Base-by-base conservation (phyloP, 345 rosid species). In the Bruguiera parviflora region DNA sequence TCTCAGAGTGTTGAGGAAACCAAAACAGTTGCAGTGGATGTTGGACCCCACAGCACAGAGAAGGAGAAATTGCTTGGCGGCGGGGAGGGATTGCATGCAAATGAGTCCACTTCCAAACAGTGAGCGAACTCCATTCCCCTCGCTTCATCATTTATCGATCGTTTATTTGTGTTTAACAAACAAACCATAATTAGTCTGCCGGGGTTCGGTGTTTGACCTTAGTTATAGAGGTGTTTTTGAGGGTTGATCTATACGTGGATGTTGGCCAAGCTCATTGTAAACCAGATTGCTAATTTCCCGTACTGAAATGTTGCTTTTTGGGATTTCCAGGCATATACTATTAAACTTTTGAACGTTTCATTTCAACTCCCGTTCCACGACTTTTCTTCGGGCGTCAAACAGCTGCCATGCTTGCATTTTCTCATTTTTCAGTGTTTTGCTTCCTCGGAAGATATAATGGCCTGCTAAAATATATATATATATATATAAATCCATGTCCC, bases 1-100 rank as follows among this genome's bases (percentile, higher is more conserved):
- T 82, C 99, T 5, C 99, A 96, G 79, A 82, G 89, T 27, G 81
- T 78, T 33, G 83, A 18, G 27, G 80, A 71, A 64, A 33, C 71
- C 3, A 62, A 56, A 51, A 21, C 66, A 6, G 64, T 19, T 16
- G 67, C 39, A 19, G 65, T 22, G 27, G 39, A 65, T 52, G 58
- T n/a, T 49, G 75, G 32, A 31, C 16, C 20, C 6, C 18, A 18
- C 16, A 27, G 18, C 21, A 52, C 69, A 4, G 66, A 47, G 51
- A 76, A 70, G 79, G 75, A 76, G 49, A 76, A 71, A 24, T 51
- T 71, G 75, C 62, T 75, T 19, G 74, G 61, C 52, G 67, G 20
- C 8, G 65, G 39, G 10, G 63, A 31, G 64, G 64, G 61, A 5
- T 47, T 43, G 69, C 64, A 65, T 59, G 25, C 64, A 15, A 33